Conservation (phyloP, 768 basidiomycete species). For the Termitomyces titanicus region DNA sequence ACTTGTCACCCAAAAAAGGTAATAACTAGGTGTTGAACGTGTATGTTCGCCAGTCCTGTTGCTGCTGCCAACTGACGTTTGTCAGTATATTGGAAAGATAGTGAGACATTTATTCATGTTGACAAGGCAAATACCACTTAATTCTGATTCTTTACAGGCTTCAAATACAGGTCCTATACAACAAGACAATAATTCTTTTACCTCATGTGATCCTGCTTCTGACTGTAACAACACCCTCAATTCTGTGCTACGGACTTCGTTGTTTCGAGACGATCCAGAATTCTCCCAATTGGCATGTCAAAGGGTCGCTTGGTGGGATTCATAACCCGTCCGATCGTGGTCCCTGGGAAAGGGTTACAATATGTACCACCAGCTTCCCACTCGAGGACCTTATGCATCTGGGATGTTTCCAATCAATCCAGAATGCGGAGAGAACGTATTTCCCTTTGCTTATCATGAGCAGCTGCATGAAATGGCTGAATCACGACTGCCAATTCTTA, state of each 20-base stretch:
- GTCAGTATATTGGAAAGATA: no score
- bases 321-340: background rate
- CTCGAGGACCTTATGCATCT: background rate
- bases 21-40: no score
- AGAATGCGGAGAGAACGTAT: background rate
- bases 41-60: no score
- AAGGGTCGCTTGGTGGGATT: slow-evolving; percentile 1
- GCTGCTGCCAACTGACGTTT: no score
- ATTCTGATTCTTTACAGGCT: no score
- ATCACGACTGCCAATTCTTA: background rate
- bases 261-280: background rate
- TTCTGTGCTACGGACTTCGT: background rate
- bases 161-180: no score
- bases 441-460: background rate
- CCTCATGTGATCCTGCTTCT: no score
- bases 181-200: no score
- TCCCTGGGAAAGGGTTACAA: background rate
- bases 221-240: background rate
- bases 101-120: no score
- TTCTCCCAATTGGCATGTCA: background rate
- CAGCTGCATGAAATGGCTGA: background rate
- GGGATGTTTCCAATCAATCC: background rate
- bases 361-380: background rate
- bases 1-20: no score
- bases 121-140: no score